A percentile compares a stretch with the other conserved stretches of the same genome.
Conservation (phyloP, 1,284 basidiomycete species). For the Stereum hirsutum region DNA sequence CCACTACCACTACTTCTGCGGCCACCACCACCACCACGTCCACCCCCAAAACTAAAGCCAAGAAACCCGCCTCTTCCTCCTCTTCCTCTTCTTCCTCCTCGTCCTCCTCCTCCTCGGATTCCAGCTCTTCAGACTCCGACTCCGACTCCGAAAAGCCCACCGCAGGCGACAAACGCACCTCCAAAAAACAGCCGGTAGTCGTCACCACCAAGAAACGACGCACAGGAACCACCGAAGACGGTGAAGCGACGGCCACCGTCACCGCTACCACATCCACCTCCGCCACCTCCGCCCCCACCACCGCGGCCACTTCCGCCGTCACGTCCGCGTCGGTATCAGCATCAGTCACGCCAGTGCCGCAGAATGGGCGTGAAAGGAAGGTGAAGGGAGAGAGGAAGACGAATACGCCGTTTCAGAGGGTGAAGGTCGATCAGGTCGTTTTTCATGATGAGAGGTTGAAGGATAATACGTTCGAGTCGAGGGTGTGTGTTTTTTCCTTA, state of each 20-base stretch:
- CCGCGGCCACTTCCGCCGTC: slow-evolving; percentile 9
- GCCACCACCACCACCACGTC: neutral
- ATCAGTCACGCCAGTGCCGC: slow-evolving; percentile 6
- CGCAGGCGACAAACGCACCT: slow-evolving; percentile 1
- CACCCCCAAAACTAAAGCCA: neutral
- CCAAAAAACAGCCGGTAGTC: neutral
- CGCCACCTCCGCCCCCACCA: neutral
- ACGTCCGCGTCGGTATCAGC: slow-evolving; percentile 1
- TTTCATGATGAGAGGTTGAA: slow-evolving; percentile 50
- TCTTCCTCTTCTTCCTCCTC: neutral
- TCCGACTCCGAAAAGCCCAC: slow-evolving; percentile 3
- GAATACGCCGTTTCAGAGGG: slow-evolving; percentile 72
- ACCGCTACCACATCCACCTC: slow-evolving; percentile 29
- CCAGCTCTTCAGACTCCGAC: neutral
- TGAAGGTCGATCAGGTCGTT: slow-evolving; percentile 61
- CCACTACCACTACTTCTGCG: too few species aligned
- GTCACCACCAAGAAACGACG: neutral
- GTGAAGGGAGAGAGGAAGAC: slow-evolving; percentile 30
- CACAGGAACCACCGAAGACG: too few species aligned
- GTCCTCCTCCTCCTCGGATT: neutral
- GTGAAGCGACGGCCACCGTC: slow-evolving; percentile 35
- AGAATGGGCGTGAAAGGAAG: slow-evolving; percentile 16
- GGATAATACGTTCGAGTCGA: slow-evolving; percentile 81
- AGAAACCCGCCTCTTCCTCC: neutral
- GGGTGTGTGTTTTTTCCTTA: slow-evolving; percentile 39